phyloP scores from a whole-genome alignment of 805 yeast genomes.

The Saccharomycopsis sp. region DNA sequence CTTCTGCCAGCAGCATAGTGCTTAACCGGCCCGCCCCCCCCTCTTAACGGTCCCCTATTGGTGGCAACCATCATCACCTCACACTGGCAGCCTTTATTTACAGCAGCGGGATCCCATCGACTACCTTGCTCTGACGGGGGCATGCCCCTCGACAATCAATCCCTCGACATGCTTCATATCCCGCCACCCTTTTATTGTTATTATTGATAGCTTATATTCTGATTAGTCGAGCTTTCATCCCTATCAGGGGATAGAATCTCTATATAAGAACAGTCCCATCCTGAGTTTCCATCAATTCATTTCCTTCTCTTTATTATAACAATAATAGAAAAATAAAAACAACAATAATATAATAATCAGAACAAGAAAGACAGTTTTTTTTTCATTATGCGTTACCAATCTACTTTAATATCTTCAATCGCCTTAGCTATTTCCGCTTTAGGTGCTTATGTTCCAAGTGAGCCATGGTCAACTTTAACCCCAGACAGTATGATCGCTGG shows the following conservation, averaged over 20 bases:
- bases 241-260: no score
- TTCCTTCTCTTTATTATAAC: not conserved
- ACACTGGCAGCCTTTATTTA: no score
- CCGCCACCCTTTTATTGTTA: not conserved
- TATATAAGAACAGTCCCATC: no score
- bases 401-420: not conserved
- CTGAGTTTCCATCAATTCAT: not conserved
- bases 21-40: no score
- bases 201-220: not conserved
- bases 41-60: no score
- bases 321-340: not conserved
- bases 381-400: not conserved
- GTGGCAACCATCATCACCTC: no score
- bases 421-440: conserved; percentile 2
- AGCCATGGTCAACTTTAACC: conserved; percentile 35
- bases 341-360: not conserved
- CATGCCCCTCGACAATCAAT: no score
- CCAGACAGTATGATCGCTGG: conserved; percentile 34
- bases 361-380: not conserved
- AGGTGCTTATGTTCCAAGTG: not conserved
- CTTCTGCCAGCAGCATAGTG: no score
- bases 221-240: not conserved
- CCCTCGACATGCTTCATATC: no score
- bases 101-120: no score
- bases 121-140: no score